phyloP scores from a whole-genome alignment of 352 stramenopile species.

The Hyaloperonospora brassicae region DNA sequence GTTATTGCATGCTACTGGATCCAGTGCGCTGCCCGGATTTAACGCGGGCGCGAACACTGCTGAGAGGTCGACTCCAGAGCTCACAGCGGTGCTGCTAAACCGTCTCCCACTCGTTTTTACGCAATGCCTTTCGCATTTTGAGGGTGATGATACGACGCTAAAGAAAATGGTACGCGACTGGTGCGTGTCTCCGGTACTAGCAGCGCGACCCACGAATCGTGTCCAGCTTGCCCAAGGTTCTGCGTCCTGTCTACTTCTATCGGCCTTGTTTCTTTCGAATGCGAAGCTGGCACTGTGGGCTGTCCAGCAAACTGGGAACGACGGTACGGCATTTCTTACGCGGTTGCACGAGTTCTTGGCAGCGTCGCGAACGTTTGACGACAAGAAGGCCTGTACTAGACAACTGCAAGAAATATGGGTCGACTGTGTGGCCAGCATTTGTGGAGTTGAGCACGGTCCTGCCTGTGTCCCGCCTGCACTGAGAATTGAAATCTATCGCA shows the following conservation, averaged over 20 bases:
- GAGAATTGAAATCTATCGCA: constrained; percentile 69
- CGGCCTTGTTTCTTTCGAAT: constrained; percentile 73
- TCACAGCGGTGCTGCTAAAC: constrained; percentile 50
- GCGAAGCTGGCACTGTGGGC: constrained; percentile 72
- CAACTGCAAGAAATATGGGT: constrained; percentile 75
- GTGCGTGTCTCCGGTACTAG: constrained; percentile 60
- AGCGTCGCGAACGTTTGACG: constrained; percentile 40
- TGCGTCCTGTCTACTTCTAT: constrained; percentile 62
- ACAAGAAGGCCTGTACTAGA: constrained; percentile 35
- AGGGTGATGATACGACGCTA: constrained; percentile 50
- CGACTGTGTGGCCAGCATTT: constrained; percentile 72
- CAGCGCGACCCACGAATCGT: constrained; percentile 33
- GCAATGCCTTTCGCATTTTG: constrained; percentile 72
- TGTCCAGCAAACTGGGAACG: constrained; percentile 56
- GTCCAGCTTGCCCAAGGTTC: constrained; percentile 44
- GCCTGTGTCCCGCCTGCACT: constrained; percentile 53
- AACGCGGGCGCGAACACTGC: constrained; percentile 2
- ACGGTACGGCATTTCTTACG: constrained; percentile 46
- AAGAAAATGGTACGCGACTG: constrained; percentile 62
- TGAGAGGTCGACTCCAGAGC: constrained; percentile 11
- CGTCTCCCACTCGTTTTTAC: constrained; percentile 77
- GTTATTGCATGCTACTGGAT: constrained; percentile 52
- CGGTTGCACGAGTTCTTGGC: constrained; percentile 52
- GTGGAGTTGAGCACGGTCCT: constrained; percentile 64
- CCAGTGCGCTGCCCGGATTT: constrained; percentile 36